Base-by-base conservation (phyloP, 805 yeast species). In the Cyberlindnera xishuangbannaensis region DNA sequence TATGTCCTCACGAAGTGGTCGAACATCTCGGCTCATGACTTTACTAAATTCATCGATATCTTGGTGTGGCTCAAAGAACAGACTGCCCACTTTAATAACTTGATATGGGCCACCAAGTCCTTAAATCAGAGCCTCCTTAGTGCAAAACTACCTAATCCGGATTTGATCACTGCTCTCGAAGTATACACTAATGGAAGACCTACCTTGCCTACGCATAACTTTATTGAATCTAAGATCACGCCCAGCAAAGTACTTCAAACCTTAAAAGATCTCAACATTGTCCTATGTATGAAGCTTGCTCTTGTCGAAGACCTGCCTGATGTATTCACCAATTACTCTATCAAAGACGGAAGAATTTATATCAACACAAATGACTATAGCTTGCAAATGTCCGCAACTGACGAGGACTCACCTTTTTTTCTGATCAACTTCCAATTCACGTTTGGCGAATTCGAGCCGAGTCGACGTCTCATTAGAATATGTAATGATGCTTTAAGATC, bases 111-210 rank as follows among this genome's bases (percentile, higher is more conserved):
- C 10, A 62, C 87, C 25, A 83, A 78, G 41, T 67, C 68, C n/a
- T 62, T 83, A 16, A 83, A 78, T 43, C 73, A 76, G 32, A 74
- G 80, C n/a, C 58, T 83, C 43, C 73, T 86, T 1, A 83, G 87
- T 18, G 97, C 98, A 0, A 88, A 94, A 50, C 61, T 90, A 33
- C 95, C 96, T 5, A 85, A 86, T 55, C 92, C 95, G 0, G 99
- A 92, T 58, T 56, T 92, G 15, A 70, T 78, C 16, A 88, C 97
- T 0, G 85, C 95, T 1, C 62, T 90, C 45, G 94, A 90, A 52
- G 95, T 92, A 1, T 64, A 88, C 34, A 73, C 77, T 25, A 66
- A 73, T 25, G 95, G 95, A 4, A 64, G 81, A 41, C 95, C 97
- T 1, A 76, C 73, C 24, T 65, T 83, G 25, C 78, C 86, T 3